These are phyloP conservation scores for Wickerhamiella infanticola DNA, from an alignment of 1,139 yeast genomes.

Conservation along the genomic window DNA sequence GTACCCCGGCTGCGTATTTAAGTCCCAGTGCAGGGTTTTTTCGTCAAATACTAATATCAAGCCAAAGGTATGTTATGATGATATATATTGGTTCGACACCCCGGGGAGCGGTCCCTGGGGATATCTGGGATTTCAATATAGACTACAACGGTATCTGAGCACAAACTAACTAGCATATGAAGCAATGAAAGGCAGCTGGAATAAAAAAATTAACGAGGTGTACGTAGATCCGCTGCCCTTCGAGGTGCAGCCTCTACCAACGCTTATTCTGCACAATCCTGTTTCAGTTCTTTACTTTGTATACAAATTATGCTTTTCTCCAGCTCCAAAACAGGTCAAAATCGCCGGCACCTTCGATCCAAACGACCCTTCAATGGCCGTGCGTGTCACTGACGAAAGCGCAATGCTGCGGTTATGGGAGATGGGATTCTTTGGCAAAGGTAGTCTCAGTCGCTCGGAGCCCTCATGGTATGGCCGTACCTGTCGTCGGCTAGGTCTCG, in stretches of 20 bases:
- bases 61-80: conserved; percentile 12
- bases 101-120: conserved; percentile 21
- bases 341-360: conserved; percentile 11
- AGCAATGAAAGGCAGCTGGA: conserved; percentile 1
- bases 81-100: conserved; percentile 13
- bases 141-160: conserved; percentile 99
- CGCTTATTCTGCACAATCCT: conserved; percentile 25
- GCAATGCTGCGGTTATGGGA: conserved; percentile 58
- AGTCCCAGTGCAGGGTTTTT: no score
- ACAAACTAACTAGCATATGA: conserved; percentile 10
- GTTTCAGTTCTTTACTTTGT: conserved; percentile 22
- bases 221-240: conserved; percentile 34
- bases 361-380: conserved; percentile 26
- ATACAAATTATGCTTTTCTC: conserved; percentile 19
- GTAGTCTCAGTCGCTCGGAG: conserved; percentile 73
- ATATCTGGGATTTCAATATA: conserved; percentile 32
- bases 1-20: no score
- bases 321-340: conserved; percentile 25
- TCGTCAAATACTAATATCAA: background rate
- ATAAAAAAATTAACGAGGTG: conserved; percentile 16
- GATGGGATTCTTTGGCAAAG: conserved; percentile 90
- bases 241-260: conserved; percentile 25
- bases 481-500: conserved; percentile 34
- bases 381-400: conserved; percentile 24
- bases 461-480: conserved; percentile 77